A percentile compares a stretch with the other conserved stretches of the same genome.
phyloP scores from a whole-genome alignment of 2,329 filamentous ascomycete genomes.

The Lecanicillium sp. region DNA sequence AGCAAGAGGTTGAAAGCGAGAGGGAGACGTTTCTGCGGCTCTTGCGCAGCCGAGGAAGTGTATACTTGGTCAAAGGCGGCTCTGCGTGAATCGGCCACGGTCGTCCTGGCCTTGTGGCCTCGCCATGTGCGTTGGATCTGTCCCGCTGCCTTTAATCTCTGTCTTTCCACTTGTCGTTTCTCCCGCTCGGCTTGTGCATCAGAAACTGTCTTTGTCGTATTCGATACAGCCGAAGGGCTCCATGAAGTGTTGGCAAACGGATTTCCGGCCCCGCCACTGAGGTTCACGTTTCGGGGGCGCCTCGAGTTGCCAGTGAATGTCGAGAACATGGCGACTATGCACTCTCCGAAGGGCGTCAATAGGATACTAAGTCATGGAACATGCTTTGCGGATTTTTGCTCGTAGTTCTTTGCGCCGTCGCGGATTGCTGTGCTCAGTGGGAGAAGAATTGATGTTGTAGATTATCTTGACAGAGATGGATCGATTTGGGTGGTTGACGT shows the following conservation, averaged over 20 bases:
- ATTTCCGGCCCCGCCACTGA: slow-evolving; percentile 76
- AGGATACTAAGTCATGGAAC: too few species aligned
- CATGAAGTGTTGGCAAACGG: slow-evolving; percentile 63
- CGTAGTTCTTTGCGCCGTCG: too few species aligned
- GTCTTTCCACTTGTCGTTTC: slow-evolving; percentile 71
- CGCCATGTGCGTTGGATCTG: slow-evolving; percentile 77
- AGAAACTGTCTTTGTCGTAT: slow-evolving; percentile 68
- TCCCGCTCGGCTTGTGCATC: slow-evolving; percentile 81
- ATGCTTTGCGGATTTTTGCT: too few species aligned
- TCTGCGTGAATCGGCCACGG: slow-evolving; percentile 49
- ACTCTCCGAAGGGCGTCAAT: too few species aligned
- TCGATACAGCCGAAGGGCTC: slow-evolving; percentile 47
- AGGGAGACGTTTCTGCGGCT: slow-evolving; percentile 26
- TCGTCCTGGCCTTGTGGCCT: slow-evolving; percentile 57
- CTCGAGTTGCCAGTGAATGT: slow-evolving; percentile 85
- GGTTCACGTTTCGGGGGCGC: slow-evolving; percentile 84
- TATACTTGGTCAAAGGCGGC: slow-evolving; percentile 55
- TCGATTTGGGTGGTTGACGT: background rate
- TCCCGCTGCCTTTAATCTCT: slow-evolving; percentile 63
- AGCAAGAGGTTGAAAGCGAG: slow-evolving; percentile 39
- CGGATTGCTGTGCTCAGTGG: background rate
- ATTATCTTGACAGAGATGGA: too few species aligned
- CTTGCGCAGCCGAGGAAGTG: slow-evolving; percentile 21
- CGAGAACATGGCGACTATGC: slow-evolving; percentile 60
- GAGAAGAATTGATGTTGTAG: too few species aligned